Base-by-base conservation (phyloP, 2,329 filamentous ascomycete species). In the Sphaerulina musiva region DNA sequence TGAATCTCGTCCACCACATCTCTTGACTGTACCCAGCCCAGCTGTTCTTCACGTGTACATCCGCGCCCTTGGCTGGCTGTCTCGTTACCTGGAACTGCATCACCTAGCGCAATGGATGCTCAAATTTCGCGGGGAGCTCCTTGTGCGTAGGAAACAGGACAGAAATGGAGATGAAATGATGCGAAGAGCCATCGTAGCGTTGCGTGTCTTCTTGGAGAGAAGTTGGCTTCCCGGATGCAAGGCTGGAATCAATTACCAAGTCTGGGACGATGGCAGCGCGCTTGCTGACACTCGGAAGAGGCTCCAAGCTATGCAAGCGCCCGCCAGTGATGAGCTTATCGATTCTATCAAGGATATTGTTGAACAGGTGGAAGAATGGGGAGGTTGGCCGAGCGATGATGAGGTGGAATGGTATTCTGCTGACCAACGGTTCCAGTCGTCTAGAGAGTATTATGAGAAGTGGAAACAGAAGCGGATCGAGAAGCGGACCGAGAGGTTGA, bases 81-180 rank as follows among this genome's bases (percentile, higher is more conserved):
- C 78, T 36, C 81, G 88, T 59, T 74, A 75, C 46, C 70, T 77
- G 2, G 81, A 78, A 47, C 80, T 89, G 66, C 74, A 78, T 4
- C 72, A 71, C 3, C 69, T 84, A 4, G 69, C 85, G 11, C 68
- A 71, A 31, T 90, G 84, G 83, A 78, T 85, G 59, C 69, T 79
- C 0, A 60, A 69, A 23, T 69, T 82, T 59, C 77, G 77, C 69
- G 64, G 66, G 5, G 67, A 68, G 39, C 55, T 73, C 1, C 31
- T 42, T 2, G 53, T 63, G 42, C 55, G 60, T 20, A 53, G 56
- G 46, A 63, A 67, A 9, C 49, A 58, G 10, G 65, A 68, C 38
- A 59, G 66, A 7, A 70, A 64, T 6, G 66, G 63, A 45, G 62
- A 50, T 55, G 66, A 51, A 46, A 62, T 61, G 59, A 64, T 74